Evolutionary conservation across 2,329 filamentous ascomycete genomes (phyloP).

Genomic region (Colletotrichum plurivorum): DNA sequence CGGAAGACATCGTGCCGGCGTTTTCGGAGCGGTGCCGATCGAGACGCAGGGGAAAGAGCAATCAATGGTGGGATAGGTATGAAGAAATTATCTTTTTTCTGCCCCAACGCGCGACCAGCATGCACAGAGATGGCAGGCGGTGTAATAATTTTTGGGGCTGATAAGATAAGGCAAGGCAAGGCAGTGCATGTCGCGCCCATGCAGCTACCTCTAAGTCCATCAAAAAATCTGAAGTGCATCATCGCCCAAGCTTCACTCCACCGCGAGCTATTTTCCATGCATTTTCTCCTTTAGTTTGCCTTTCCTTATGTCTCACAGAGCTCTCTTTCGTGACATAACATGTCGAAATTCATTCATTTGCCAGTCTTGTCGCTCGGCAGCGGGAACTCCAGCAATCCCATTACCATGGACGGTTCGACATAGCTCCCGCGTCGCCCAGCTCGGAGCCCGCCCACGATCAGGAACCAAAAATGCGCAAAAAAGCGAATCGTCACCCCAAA

Average conservation of each 20-base stretch:
- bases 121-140: slow-evolving; percentile 48
- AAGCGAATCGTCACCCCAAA: neutral
- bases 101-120: slow-evolving; percentile 43
- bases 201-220: slow-evolving; percentile 25
- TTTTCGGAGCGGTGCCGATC: slow-evolving; percentile 23
- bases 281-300: slow-evolving; percentile 13
- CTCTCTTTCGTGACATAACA: slow-evolving; percentile 51
- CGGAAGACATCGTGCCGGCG: slow-evolving; percentile 55
- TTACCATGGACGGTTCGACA: slow-evolving; percentile 49
- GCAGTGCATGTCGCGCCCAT: slow-evolving; percentile 9
- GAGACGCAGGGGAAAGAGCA: slow-evolving; percentile 3
- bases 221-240: slow-evolving; percentile 36
- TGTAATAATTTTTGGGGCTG: slow-evolving; percentile 35
- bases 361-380: slow-evolving; percentile 52
- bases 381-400: slow-evolving; percentile 46
- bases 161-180: slow-evolving; percentile 43
- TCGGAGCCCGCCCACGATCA: slow-evolving; percentile 21
- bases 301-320: slow-evolving; percentile 41
- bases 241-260: slow-evolving; percentile 13
- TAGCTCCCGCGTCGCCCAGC: slow-evolving; percentile 48
- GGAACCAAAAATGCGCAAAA: slow-evolving; percentile 5
- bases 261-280: neutral
- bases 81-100: slow-evolving; percentile 55
- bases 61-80: slow-evolving; percentile 32
- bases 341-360: slow-evolving; percentile 54